These are phyloP conservation scores for Leccinum longicurvipes DNA, from an alignment of 768 basidiomycete species.

Conservation along the genomic window DNA sequence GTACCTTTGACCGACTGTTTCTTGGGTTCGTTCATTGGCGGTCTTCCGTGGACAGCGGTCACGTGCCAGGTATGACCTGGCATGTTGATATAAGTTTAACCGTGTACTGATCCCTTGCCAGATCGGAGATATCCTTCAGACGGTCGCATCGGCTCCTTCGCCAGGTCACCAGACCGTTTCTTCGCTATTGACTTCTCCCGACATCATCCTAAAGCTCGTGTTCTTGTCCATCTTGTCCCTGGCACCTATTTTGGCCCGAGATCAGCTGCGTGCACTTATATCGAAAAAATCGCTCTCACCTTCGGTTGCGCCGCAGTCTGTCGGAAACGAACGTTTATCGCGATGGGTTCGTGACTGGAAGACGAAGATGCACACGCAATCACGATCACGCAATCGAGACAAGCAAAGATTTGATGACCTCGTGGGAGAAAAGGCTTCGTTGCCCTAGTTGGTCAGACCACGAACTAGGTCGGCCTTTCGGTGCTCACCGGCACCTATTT, in stretches of 20 bases:
- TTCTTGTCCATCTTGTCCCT: conserved; percentile 81
- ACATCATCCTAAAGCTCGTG: conserved; percentile 79
- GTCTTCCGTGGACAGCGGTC: conserved; percentile 87
- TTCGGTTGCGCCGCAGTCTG: conserved; percentile 18
- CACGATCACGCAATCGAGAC: conserved; percentile 48
- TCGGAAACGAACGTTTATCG: conserved; percentile 36
- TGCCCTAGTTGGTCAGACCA: conserved; percentile 22
- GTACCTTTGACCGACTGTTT: conserved; percentile 73
- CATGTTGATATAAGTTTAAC: conserved; percentile 11
- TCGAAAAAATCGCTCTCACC: conserved; percentile 27
- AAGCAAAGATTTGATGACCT: conserved; percentile 48
- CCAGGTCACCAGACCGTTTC: conserved; percentile 77
- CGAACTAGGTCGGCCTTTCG: too few species aligned
- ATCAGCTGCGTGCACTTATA: conserved; percentile 59
- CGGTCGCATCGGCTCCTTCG: conserved; percentile 69
- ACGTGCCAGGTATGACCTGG: conserved; percentile 71
- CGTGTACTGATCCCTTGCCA: conserved; percentile 32
- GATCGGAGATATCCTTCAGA: conserved; percentile 87
- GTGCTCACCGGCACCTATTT: conserved; percentile 20
- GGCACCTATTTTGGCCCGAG: conserved; percentile 79
- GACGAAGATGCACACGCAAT: conserved; percentile 52
- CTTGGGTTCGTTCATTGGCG: conserved; percentile 80
- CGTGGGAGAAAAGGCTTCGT: conserved; percentile 50
- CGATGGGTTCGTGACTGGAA: conserved; percentile 71
- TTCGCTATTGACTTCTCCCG: conserved; percentile 78